Evolutionary conservation across 2,329 filamentous ascomycete species (phyloP), one percentile per base, ranked within the genome.

Genomic region (Fusarium nygamai): DNA sequence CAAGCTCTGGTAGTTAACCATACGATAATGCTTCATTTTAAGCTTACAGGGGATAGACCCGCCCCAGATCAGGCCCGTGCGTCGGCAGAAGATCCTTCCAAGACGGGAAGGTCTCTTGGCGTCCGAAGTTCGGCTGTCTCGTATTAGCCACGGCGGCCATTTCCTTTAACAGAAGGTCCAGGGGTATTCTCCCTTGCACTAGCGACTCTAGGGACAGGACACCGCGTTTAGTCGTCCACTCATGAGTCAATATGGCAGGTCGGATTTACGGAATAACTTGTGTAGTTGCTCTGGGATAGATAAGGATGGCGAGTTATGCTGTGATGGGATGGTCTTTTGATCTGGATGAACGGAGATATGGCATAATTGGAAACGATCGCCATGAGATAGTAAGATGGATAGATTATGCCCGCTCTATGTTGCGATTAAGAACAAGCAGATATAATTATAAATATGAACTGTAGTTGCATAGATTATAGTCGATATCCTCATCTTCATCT

Each of bases 91-190:
- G 50, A 38, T 62, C 50, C n/a, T 46, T 58, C 38, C 60, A 10
- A 36, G 27, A 29, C 22, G 24, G 31, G 60, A 60, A 60, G 57
- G 44, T 60, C 33, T 47, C 56, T 58, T 58, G 39, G 22, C 39
- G 39, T 44, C 56, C 56, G 41, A 59, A 34, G 17, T 41, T 54
- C 47, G 38, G 47, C 36, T 41, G 59, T 54, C 64, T 69, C 64
- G 64, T 69, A 63, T 66, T 41, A 0, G 0, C 20, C 31, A 38
- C 67, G 65, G 67, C 38, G 50, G 3, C 36, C 8, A 33, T 38
- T 69, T 34, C 67, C 65, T 33, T 43, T 46, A 43, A 63, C 12
- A 47, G 66, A 69, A 69, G 66, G 66, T 69, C 46, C 58, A 54
- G 38, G 43, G 58, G n/a, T 29, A 29, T 29, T 29, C 29, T 29